Conservation (phyloP, 345 rosid genomes). For the Mangifera indica region DNA sequence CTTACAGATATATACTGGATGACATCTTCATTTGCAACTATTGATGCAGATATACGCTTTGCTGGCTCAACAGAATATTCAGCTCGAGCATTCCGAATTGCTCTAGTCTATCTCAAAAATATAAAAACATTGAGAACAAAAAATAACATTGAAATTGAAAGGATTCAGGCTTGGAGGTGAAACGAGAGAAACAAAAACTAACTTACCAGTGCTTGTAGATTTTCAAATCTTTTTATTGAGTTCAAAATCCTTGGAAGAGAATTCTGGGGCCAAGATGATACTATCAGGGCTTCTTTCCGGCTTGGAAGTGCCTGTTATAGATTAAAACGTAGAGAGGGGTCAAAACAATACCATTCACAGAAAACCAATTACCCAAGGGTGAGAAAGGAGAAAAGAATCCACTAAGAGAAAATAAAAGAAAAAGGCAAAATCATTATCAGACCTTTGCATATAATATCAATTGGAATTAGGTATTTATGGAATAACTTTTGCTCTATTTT, state of each 20-base stretch:
- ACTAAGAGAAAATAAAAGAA: not conserved
- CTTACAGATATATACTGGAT: conserved; percentile 82
- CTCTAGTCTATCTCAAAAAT: conserved; percentile 58
- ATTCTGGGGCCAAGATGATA: conserved; percentile 82
- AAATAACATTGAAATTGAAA: not conserved
- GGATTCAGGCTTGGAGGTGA: not conserved
- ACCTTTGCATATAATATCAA: too few species aligned
- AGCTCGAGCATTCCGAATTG: conserved; percentile 91
- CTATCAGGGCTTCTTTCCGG: conserved; percentile 76
- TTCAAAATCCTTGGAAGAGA: conserved; percentile 65
- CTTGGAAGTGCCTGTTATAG: conserved; percentile 69
- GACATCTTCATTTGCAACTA: conserved; percentile 83
- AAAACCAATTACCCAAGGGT: not conserved
- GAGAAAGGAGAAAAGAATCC: not conserved
- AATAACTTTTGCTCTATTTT: too few species aligned
- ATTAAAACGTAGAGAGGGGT: not conserved
- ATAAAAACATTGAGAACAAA: conserved; percentile 11
- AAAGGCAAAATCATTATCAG: not conserved
- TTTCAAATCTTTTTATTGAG: conserved; percentile 76
- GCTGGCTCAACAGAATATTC: conserved; percentile 98
- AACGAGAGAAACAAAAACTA: conserved; percentile 9
- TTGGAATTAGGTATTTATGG: too few species aligned
- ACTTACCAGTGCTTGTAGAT: conserved; percentile 84
- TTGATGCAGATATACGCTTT: conserved; percentile 86
- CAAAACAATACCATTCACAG: not conserved